A percentile compares a stretch with the other conserved stretches of the same genome.
phyloP scores from a whole-genome alignment of 352 stramenopile genomes.

The Pythium biforme region DNA sequence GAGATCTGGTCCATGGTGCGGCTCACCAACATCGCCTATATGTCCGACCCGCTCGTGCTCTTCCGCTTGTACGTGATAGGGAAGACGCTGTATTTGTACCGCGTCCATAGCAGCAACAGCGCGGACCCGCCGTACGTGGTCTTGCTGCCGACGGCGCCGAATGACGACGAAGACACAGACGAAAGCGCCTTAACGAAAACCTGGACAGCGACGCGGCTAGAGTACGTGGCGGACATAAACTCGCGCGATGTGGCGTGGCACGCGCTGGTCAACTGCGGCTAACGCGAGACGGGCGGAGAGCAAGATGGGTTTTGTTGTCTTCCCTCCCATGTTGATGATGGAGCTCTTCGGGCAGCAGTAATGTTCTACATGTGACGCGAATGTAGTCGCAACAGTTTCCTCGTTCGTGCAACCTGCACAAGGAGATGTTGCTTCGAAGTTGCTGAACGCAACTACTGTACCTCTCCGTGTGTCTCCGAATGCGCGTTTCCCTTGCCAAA shows the following conservation, averaged over 20 bases:
- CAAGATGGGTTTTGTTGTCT: too few relatives aligned
- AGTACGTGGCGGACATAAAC: constrained; percentile 3
- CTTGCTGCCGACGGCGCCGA: neutral
- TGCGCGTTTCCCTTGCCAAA: neutral
- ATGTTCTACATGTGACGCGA: too few relatives aligned
- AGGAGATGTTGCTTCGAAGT: neutral
- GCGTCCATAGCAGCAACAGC: neutral
- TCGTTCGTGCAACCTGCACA: too few relatives aligned
- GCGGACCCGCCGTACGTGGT: neutral
- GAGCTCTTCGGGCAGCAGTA: too few relatives aligned
- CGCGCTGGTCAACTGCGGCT: constrained; percentile 18
- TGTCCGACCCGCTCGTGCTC: constrained; percentile 20
- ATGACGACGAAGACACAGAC: neutral
- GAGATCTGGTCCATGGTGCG: constrained; percentile 17
- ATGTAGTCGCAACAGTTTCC: too few relatives aligned
- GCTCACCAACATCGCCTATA: constrained; percentile 15
- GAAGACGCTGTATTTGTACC: constrained; percentile 22
- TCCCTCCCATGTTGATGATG: too few relatives aligned
- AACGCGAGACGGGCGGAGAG: neutral
- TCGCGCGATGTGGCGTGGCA: constrained; percentile 17
- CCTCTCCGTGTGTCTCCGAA: neutral
- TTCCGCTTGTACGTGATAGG: constrained; percentile 20
- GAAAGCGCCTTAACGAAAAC: neutral
- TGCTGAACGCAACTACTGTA: too few relatives aligned
- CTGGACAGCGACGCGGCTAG: neutral